Conservation (phyloP, 2,329 filamentous ascomycete species). For the Diaporthe citrichinensis region DNA sequence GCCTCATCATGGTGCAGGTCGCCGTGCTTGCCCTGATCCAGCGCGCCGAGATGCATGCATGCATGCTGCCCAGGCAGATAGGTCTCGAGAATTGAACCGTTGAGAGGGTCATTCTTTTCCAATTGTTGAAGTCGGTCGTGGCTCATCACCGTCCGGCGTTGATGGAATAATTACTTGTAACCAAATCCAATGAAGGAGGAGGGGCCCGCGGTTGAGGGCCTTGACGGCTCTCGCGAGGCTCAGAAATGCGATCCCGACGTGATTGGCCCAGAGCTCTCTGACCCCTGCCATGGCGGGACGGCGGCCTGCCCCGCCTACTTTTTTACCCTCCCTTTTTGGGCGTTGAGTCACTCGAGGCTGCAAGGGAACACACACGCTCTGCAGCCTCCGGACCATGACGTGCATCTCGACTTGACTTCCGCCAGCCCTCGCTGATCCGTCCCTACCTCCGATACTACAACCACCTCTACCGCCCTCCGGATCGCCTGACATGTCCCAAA, state of each 20-base stretch:
- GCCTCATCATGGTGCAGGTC: constrained; percentile 9
- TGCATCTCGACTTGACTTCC: constrained; percentile 15
- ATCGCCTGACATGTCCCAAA: constrained; percentile 57
- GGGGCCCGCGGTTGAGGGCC: background rate
- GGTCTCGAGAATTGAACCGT: background rate
- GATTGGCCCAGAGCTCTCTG: constrained; percentile 10
- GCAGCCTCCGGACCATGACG: constrained; percentile 18
- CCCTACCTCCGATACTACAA: background rate
- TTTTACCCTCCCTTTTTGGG: constrained; percentile 31
- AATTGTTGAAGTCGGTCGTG: too few relatives aligned
- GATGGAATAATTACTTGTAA: background rate
- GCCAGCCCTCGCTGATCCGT: background rate
- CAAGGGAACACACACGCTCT: background rate
- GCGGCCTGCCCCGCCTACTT: constrained; percentile 23
- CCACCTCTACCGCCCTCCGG: background rate
- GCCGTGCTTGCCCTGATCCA: background rate
- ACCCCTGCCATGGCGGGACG: constrained; percentile 31
- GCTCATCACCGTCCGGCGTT: background rate
- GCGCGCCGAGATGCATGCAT: too few relatives aligned
- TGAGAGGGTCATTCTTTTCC: background rate
- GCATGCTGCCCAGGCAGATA: constrained; percentile 4
- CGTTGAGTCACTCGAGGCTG: constrained; percentile 32
- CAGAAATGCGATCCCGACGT: constrained; percentile 24
- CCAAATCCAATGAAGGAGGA: background rate
- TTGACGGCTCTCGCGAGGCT: constrained; percentile 10